Base-by-base conservation (phyloP, 1,139 yeast species). In the Scheffersomyces lignicola region DNA sequence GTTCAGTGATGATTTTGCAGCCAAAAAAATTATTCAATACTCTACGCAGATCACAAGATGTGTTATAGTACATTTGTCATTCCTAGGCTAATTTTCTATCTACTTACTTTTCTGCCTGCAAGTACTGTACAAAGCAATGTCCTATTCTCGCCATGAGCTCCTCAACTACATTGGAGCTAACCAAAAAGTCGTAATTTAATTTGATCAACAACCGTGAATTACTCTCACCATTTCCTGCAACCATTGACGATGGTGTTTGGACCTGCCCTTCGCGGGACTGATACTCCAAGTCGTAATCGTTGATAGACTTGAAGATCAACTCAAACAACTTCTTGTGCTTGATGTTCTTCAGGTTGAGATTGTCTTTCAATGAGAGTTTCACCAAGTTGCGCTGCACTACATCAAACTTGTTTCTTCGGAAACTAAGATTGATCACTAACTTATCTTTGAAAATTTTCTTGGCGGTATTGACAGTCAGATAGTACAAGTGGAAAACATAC, bases 321-420 rank as follows among this genome's bases (percentile, higher is more conserved):
- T 70, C 76, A 46, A 70, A 69, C 27, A 70, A 51, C 35, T 55
- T 56, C 41, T 67, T 69, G 40, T 63, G 65, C 47, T 66, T 67
- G 36, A 65, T 41, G 42, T 67, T 67, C 44, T 60, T 63, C n/a
- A 60, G 50, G 38, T 60, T 64, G 37, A 66, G 51, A 43, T 66
- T 69, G 33, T 68, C 69, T 33, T 58, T 58, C 51, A 69, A 51
- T 8, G 68, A 61, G 4, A 68, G 49, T 44, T 62, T 52, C 37
- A 41, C 58, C 35, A 45, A 56, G 47, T 41, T 52, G 30, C 28
- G 49, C 43, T 20, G 39, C 27, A 27, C 47, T 42, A 31, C 22
- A 34, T 58, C 60, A 39, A 70, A 69, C 42, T 58, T 63, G 43
- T 65, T 65, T 14, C 43, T 48, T 38, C 55, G 62, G 43, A 68